A percentile compares a stretch with the other conserved stretches of the same genome.
Conservation (phyloP, 768 basidiomycete species). For the Nidularia pulvinata region DNA sequence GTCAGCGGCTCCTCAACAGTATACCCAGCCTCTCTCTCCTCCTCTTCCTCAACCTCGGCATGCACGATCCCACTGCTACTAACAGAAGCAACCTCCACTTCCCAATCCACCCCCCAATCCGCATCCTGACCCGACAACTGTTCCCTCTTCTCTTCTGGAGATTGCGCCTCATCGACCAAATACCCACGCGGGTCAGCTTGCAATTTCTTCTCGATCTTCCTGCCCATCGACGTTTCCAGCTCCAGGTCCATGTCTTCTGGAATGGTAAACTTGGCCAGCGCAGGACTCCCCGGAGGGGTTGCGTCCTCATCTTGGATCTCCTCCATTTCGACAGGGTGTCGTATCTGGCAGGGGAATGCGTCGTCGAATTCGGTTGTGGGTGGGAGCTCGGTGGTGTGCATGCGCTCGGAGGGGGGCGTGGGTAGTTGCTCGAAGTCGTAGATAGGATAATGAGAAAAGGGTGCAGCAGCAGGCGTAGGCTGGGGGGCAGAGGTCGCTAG, state of each 20-base stretch:
- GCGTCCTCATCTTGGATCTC: slow-evolving; percentile 5
- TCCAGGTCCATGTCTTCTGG: neutral
- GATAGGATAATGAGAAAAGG: no score
- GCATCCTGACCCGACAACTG: slow-evolving; percentile 6
- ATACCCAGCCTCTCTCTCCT: slow-evolving; percentile 12
- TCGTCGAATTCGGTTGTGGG: neutral
- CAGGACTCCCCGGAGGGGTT: neutral
- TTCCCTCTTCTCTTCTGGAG: slow-evolving; percentile 7
- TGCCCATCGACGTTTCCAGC: neutral
- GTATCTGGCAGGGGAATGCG: no score
- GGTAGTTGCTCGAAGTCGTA: slow-evolving; percentile 14
- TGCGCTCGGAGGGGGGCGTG: slow-evolving; percentile 17
- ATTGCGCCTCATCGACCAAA: slow-evolving; percentile 1
- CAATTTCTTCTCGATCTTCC: neutral
- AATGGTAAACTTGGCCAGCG: neutral
- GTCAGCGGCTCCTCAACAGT: slow-evolving; percentile 27
- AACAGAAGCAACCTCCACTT: slow-evolving; percentile 10
- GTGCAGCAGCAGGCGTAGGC: neutral
- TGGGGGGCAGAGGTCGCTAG: neutral
- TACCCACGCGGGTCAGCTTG: neutral
- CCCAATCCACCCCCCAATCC: slow-evolving; percentile 11
- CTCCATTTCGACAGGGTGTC: slow-evolving; percentile 1
- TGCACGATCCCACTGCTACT: slow-evolving; percentile 4
- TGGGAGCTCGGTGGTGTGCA: neutral
- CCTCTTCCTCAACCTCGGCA: slow-evolving; percentile 10